Percentiles rank a stretch among this genome's conserved stretches.
phyloP scores from a whole-genome alignment of 495 filamentous ascomycete species.

The Amphirosellinia nigrospora region DNA sequence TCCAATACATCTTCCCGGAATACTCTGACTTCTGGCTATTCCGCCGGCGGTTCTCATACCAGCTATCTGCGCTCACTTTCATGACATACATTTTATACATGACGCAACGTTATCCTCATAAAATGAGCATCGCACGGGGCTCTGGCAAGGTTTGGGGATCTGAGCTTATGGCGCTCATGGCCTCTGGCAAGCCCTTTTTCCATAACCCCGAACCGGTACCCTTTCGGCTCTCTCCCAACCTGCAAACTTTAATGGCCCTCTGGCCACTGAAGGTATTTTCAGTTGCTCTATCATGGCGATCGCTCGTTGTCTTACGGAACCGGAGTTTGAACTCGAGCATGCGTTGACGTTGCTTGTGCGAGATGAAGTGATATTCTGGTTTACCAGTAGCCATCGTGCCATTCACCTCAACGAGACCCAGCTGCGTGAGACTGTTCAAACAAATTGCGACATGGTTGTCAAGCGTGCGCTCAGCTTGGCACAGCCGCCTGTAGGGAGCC shows the following conservation, averaged over 20 bases:
- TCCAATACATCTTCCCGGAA: slow-evolving; percentile 85
- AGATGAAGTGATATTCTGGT: slow-evolving; percentile 98
- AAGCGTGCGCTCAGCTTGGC: slow-evolving; percentile 86
- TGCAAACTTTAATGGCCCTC: slow-evolving; percentile 92
- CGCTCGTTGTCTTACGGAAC: slow-evolving; percentile 92
- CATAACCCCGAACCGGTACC: slow-evolving; percentile 92
- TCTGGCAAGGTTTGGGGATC: slow-evolving; percentile 96
- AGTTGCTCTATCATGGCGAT: slow-evolving; percentile 92
- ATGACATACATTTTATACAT: slow-evolving; percentile 99
- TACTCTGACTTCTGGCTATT: slow-evolving; percentile 98
- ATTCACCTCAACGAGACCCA: slow-evolving; percentile 66
- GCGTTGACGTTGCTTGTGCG: slow-evolving; percentile 92
- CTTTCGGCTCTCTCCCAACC: slow-evolving; percentile 95
- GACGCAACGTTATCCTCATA: slow-evolving; percentile 90
- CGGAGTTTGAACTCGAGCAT: slow-evolving; percentile 87
- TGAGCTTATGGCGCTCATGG: slow-evolving; percentile 86
- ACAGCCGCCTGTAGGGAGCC: slow-evolving; percentile 62
- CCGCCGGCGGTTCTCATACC: slow-evolving; percentile 93
- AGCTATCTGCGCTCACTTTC: slow-evolving; percentile 94
- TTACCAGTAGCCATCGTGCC: slow-evolving; percentile 76
- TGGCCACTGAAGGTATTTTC: slow-evolving; percentile 95
- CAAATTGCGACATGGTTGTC: slow-evolving; percentile 87
- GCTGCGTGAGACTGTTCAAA: slow-evolving; percentile 84
- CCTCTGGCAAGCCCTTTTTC: slow-evolving; percentile 81
- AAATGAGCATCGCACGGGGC: slow-evolving; percentile 86